Percentiles rank a stretch among this genome's conserved stretches.
Evolutionary conservation across 768 basidiomycete species (phyloP).

Genomic region (Naganishia vishniacii): DNA sequence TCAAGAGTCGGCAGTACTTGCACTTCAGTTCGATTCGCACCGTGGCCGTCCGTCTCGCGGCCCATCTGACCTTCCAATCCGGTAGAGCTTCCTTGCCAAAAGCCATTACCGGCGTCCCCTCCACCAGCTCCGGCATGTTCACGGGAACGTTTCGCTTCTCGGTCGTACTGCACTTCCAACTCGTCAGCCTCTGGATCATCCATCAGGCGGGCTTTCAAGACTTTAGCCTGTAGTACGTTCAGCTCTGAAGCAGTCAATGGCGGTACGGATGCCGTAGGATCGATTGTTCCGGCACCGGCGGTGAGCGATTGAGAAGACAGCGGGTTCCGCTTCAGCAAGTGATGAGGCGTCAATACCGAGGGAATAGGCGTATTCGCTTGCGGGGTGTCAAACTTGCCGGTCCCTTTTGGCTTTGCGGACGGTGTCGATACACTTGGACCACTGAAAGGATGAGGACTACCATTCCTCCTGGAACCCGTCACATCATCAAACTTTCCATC

Average conservation of each 20-base stretch:
- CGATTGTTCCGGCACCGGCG: conserved; percentile 5
- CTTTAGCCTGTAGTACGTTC: conserved; percentile 87
- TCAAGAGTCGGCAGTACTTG: conserved; percentile 87
- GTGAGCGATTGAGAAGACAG: conserved; percentile 16
- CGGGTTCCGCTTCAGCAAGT: conserved; percentile 37
- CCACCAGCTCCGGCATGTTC: conserved; percentile 37
- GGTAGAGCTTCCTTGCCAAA: conserved; percentile 51
- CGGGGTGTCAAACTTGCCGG: conserved; percentile 26
- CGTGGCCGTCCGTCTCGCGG: conserved; percentile 29
- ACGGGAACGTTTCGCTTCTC: conserved; percentile 53
- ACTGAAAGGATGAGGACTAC: conserved; percentile 26
- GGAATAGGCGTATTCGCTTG: conserved; percentile 70
- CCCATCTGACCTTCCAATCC: conserved; percentile 43
- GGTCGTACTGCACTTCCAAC: conserved; percentile 81
- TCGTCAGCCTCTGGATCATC: conserved; percentile 67
- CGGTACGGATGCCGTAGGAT: conserved; percentile 38
- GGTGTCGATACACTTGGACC: conserved; percentile 23
- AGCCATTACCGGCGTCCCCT: conserved; percentile 37
- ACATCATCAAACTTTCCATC: conserved; percentile 28
- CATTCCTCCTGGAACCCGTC: conserved; percentile 33
- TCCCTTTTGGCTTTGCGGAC: conserved; percentile 6
- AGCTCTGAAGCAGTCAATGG: conserved; percentile 55
- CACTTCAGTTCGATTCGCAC: conserved; percentile 58
- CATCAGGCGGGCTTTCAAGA: conserved; percentile 83
- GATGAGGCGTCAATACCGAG: conserved; percentile 75